Percentiles rank a stretch among this genome's conserved stretches.
These are phyloP conservation scores for Pyricularia grisea DNA, from an alignment of 2,329 filamentous ascomycete genomes.

Conservation along the genomic window DNA sequence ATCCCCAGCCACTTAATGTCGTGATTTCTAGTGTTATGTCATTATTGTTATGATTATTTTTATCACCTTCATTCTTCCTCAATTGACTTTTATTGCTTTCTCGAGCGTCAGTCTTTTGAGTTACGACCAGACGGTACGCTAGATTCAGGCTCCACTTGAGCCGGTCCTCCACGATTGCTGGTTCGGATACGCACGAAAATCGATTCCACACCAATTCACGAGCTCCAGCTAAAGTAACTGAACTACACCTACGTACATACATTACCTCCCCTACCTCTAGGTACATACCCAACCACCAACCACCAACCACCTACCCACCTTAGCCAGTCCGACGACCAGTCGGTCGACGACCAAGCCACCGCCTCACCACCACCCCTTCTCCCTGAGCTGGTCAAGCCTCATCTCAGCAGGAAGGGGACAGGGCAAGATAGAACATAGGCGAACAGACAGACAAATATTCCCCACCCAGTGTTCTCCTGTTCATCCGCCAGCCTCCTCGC, in stretches of 20 bases:
- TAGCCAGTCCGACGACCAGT: neutral
- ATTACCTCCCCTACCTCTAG: no score
- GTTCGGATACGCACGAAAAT: neutral
- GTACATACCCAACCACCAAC: no score
- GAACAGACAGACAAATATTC: neutral
- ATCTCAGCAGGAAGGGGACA: neutral
- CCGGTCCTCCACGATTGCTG: neutral
- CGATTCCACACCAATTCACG: neutral
- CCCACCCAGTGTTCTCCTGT: neutral
- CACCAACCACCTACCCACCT: neutral
- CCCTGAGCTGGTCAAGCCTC: neutral
- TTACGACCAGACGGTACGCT: neutral
- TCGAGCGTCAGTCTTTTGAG: neutral
- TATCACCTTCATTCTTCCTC: neutral
- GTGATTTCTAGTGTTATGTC: neutral
- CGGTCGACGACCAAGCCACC: neutral
- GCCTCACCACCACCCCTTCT: neutral
- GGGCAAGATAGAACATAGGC: neutral
- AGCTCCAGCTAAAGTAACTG: neutral
- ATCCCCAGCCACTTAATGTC: neutral
- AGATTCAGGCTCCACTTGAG: neutral
- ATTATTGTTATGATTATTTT: no score
- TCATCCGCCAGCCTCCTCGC: neutral
- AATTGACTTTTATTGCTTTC: neutral
- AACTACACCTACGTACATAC: no score